Evolutionary conservation across 352 stramenopile species (phyloP).

Genomic region (Thalassiosira pacifica): DNA sequence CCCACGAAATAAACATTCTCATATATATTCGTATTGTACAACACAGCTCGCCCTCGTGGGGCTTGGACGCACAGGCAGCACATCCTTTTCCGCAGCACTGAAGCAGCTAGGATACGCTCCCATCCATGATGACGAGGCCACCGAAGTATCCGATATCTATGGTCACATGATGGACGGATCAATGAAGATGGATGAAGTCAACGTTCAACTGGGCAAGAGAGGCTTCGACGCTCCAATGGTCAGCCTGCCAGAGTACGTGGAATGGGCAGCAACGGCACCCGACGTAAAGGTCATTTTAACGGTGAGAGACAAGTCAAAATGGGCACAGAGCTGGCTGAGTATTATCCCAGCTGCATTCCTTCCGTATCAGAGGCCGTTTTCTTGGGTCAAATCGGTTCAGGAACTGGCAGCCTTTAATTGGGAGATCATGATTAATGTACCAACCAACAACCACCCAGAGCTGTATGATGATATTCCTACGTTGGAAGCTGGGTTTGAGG

Average conservation of each 20-base stretch:
- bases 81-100: constrained; percentile 13
- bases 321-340: not conserved
- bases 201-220: constrained; percentile 12
- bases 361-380: not conserved
- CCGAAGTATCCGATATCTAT: constrained; percentile 20
- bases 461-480: not conserved
- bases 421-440: not conserved
- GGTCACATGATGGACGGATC: not conserved
- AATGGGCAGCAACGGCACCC: not conserved
- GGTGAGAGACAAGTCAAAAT: not conserved
- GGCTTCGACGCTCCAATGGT: constrained; percentile 21
- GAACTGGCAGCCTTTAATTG: not conserved
- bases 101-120: constrained; percentile 23
- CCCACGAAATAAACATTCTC: too few relatives aligned
- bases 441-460: not conserved
- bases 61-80: constrained; percentile 13
- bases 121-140: constrained; percentile 19
- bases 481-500: too few relatives aligned
- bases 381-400: not conserved
- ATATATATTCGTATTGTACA: too few relatives aligned
- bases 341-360: not conserved
- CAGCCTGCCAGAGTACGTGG: constrained; percentile 17
- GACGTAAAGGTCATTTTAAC: not conserved
- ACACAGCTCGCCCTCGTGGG: constrained; percentile 20
- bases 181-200: constrained; percentile 15